Conservation (phyloP, 176 grass and related monocot species). For the Pharus latifolius region DNA sequence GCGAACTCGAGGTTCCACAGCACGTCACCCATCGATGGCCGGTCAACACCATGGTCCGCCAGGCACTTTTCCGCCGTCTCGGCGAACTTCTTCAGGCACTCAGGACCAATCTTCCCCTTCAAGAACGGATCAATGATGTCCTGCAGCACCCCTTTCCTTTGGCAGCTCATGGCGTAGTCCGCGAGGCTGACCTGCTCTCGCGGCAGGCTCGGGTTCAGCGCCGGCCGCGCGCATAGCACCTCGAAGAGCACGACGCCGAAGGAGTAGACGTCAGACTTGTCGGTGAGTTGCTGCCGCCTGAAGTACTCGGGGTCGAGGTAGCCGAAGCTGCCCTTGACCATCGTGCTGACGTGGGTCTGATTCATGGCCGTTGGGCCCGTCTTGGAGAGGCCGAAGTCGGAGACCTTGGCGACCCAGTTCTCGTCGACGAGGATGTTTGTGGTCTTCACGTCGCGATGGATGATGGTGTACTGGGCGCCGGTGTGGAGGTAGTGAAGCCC, state of each 20-base stretch:
- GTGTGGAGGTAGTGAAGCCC: constrained; percentile 13
- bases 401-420: background rate
- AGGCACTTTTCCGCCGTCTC: constrained; percentile 26
- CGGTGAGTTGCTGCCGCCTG: background rate
- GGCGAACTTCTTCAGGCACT: constrained; percentile 15
- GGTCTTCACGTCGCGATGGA: constrained; percentile 10
- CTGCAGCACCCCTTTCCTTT: background rate
- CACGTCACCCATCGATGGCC: constrained; percentile 31
- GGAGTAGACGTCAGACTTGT: constrained; percentile 35
- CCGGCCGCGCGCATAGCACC: constrained; percentile 12
- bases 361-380: background rate
- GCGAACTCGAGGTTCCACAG: constrained; percentile 11
- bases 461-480: background rate
- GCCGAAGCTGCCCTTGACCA: constrained; percentile 18
- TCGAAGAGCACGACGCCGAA: constrained; percentile 31
- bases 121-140: constrained; percentile 19
- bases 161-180: constrained; percentile 13
- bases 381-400: constrained; percentile 28
- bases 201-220: background rate
- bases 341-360: constrained; percentile 26
- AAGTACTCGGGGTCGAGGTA: constrained; percentile 45
- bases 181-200: constrained; percentile 19
- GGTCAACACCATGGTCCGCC: background rate
- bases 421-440: constrained; percentile 19
- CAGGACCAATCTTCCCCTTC: background rate